phyloP scores from a whole-genome alignment of 1,284 basidiomycete species.

The Cryptococcus neoformans region DNA sequence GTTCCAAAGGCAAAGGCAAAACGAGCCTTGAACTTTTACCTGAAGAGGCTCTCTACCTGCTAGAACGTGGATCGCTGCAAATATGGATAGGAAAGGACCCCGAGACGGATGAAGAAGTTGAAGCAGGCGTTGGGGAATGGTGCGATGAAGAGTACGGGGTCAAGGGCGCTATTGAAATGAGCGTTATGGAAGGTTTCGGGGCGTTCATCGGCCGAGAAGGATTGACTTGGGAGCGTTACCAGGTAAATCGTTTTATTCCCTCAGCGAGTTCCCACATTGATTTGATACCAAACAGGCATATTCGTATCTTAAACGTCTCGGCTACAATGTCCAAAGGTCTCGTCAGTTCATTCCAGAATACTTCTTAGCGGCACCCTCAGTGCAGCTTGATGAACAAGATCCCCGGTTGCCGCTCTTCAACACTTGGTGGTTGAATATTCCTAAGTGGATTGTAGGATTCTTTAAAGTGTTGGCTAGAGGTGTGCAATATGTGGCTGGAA shows the following conservation, averaged over 20 bases:
- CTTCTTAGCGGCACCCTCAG: slow-evolving; percentile 16
- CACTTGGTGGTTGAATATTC: slow-evolving; percentile 31
- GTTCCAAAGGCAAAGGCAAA: slow-evolving; percentile 60
- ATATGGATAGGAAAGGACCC: slow-evolving; percentile 62
- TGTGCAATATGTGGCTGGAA: not conserved
- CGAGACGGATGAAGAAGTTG: slow-evolving; percentile 13
- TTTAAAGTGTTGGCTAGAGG: not conserved
- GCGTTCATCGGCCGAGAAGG: slow-evolving; percentile 76
- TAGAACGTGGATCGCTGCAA: slow-evolving; percentile 82
- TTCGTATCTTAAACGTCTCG: slow-evolving; percentile 84
- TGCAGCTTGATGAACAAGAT: slow-evolving; percentile 6
- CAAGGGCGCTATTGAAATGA: slow-evolving; percentile 90
- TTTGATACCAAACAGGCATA: slow-evolving; percentile 62
- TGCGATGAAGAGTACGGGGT: slow-evolving; percentile 57
- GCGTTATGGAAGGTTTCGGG: slow-evolving; percentile 82
- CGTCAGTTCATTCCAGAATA: slow-evolving; percentile 39
- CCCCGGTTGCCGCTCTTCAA: slow-evolving; percentile 18
- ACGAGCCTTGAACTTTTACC: slow-evolving; percentile 66
- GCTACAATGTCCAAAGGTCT: slow-evolving; percentile 76
- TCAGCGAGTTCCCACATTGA: too few species aligned
- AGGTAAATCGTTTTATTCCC: slow-evolving; percentile 56
- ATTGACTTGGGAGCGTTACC: slow-evolving; percentile 77
- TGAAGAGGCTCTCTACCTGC: slow-evolving; percentile 92
- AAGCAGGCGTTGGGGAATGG: slow-evolving; percentile 30
- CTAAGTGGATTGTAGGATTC: slow-evolving; percentile 13